phyloP scores from a whole-genome alignment of 208 protist genomes.

The Naegleria fowleri region DNA sequence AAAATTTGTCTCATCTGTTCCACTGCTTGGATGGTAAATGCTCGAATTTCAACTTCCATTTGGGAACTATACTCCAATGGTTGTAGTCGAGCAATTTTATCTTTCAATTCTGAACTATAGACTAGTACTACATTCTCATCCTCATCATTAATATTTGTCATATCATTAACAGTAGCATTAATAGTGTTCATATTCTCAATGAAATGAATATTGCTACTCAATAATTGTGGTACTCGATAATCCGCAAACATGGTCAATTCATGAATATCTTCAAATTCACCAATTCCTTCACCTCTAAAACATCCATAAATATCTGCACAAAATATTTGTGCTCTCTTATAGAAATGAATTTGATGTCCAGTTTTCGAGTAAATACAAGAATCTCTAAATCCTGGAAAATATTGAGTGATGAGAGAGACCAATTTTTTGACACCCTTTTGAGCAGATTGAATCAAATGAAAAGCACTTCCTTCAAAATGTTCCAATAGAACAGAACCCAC shows the following conservation, averaged over 20 bases:
- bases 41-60: conserved; percentile 30
- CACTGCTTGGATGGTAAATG: conserved; percentile 8
- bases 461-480: conserved; percentile 22
- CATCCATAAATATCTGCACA: conserved; percentile 21
- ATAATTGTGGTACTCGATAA: conserved; percentile 31
- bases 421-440: conserved; percentile 15
- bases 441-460: conserved; percentile 12
- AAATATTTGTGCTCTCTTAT: conserved; percentile 34
- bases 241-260: conserved; percentile 29
- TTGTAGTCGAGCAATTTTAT: neutral
- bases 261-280: conserved; percentile 28
- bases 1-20: neutral
- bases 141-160: neutral
- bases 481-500: neutral
- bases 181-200: neutral
- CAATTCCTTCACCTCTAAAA: conserved; percentile 22
- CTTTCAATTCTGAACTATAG: neutral
- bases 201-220: neutral
- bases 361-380: conserved; percentile 3
- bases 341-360: conserved; percentile 23
- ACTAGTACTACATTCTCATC: neutral
- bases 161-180: too few species aligned
- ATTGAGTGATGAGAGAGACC: neutral
- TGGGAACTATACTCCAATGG: neutral
- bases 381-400: conserved; percentile 29